Evolutionary conservation across 2,329 filamentous ascomycete species (phyloP), one percentile per base, ranked within the genome.

Genomic region (Fusarium sp.): DNA sequence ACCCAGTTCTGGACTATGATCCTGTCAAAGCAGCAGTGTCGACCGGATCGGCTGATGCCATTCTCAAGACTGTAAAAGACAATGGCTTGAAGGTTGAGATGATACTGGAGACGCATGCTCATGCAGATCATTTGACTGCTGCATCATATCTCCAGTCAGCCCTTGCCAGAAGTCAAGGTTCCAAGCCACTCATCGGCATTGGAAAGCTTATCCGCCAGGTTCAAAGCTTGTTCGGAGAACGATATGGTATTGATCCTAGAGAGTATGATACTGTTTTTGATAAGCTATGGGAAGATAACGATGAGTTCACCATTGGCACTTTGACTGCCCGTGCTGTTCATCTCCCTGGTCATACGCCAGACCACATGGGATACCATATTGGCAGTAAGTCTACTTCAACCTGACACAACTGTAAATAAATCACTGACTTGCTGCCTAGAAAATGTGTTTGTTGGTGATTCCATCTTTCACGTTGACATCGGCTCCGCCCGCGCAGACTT

Each of bases 21-120:
- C 83, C 84, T 1, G 59, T 74, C 26, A 82, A 73, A 2, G 77
- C 79, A 45, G 69, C 72, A 5, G 83, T 92, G 66, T 83, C 79
- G 11, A 91, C 90, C 0, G 52, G 74, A 2, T 82, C 86, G 0
- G 90, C 90, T 5, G 89, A 92, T 66, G 49, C 67, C 0, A 71
- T 92, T 0, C 81, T 92, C 0, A 71, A 81, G 0, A 31, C 87
- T 0, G 77, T 89, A 12, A 72, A 77, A 8, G 75, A 85, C 4
- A 79, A 87, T 3, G 81, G 81, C 2, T 91, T 90, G 75, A 83
- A 70, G 0, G 76, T 92, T 15, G 81, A 83, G 2, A 81, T 79
- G 45, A 88, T 92, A 24, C 83, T 92, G 6, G 90, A 92, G 72
- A 92, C 90, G 0, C 90, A 92, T 76, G 86, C 84, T 0, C 88